Percentiles rank a stretch among this genome's conserved stretches.
Evolutionary conservation across 1,284 basidiomycete species (phyloP).

Genomic region (Phylloboletellus chloephorus): DNA sequence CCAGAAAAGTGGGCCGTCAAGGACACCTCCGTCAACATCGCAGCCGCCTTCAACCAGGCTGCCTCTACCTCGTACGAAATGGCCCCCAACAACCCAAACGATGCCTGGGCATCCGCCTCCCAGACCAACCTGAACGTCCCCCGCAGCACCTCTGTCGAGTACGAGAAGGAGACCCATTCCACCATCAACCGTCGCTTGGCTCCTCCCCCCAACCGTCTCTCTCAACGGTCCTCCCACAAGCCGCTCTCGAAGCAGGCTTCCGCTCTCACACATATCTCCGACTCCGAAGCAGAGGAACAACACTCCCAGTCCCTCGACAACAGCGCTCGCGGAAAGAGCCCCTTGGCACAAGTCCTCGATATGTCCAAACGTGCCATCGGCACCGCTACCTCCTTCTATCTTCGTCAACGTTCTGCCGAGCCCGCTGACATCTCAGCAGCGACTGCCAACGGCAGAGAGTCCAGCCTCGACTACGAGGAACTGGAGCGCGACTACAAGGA

Average conservation of each 20-base stretch:
- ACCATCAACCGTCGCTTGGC: slow-evolving; percentile 50
- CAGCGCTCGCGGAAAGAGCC: slow-evolving; percentile 51
- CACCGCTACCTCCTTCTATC: slow-evolving; percentile 51
- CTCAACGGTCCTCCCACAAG: slow-evolving; percentile 34
- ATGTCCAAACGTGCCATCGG: slow-evolving; percentile 45
- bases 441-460: slow-evolving; percentile 41
- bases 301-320: slow-evolving; percentile 20
- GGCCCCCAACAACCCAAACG: slow-evolving; percentile 45
- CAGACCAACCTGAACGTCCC: slow-evolving; percentile 46
- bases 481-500: slow-evolving; percentile 59
- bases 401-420: slow-evolving; percentile 53
- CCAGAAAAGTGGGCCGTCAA: slow-evolving; percentile 67
- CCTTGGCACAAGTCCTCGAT: slow-evolving; percentile 54
- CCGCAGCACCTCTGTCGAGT: slow-evolving; percentile 71
- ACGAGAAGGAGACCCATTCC: slow-evolving; percentile 59
- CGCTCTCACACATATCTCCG: slow-evolving; percentile 47
- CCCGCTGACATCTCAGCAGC: slow-evolving; percentile 34
- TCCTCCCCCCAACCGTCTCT: slow-evolving; percentile 45
- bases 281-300: slow-evolving; percentile 59
- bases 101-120: slow-evolving; percentile 60
- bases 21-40: slow-evolving; percentile 81
- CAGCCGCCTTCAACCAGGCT: slow-evolving; percentile 72
- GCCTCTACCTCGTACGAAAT: slow-evolving; percentile 43
- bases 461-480: slow-evolving; percentile 71
- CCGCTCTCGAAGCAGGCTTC: slow-evolving; percentile 50